Percentiles rank a stretch among this genome's conserved stretches.
phyloP scores from a whole-genome alignment of 805 yeast genomes.

The Lachancea dasiensis region DNA sequence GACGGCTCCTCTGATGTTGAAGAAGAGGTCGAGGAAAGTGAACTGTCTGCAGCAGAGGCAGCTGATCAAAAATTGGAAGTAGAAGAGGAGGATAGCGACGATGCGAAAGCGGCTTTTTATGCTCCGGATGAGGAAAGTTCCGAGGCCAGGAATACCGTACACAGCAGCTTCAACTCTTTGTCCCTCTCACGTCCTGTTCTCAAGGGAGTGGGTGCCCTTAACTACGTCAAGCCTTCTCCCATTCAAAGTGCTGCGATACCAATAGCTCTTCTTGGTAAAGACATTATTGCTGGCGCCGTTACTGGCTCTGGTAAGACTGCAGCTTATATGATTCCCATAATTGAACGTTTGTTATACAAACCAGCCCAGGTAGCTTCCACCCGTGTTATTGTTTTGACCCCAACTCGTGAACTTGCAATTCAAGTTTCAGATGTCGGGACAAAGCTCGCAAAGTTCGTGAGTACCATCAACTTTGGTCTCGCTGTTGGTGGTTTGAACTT shows the following conservation, averaged over 20 bases:
- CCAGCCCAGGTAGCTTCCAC: constrained; percentile 84
- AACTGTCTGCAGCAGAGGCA: constrained; percentile 11
- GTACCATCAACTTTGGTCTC: constrained; percentile 76
- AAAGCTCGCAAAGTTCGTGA: constrained; percentile 71
- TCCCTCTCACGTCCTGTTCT: constrained; percentile 86
- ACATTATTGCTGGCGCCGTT: constrained; percentile 97
- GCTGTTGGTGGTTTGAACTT: constrained; percentile 98
- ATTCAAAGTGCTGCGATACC: constrained; percentile 94
- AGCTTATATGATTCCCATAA: constrained; percentile 92
- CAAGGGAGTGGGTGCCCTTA: constrained; percentile 73
- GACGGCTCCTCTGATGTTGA: constrained; percentile 26
- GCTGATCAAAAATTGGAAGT: constrained; percentile 27
- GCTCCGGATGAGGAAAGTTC: constrained; percentile 52
- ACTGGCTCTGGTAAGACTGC: constrained; percentile 99
- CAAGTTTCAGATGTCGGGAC: constrained; percentile 94
- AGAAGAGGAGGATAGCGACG: constrained; percentile 45
- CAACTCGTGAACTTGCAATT: constrained; percentile 96
- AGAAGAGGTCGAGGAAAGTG: constrained; percentile 28
- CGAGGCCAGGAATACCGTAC: constrained; percentile 46
- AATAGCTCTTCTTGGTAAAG: constrained; percentile 87
- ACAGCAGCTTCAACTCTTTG: constrained; percentile 65
- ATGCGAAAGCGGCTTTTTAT: constrained; percentile 75
- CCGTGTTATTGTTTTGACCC: constrained; percentile 84
- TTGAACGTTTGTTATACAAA: constrained; percentile 85
- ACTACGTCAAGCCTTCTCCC: constrained; percentile 86